phyloP scores from a whole-genome alignment of 176 grass and related monocot species.

The Triticum turgidum region DNA sequence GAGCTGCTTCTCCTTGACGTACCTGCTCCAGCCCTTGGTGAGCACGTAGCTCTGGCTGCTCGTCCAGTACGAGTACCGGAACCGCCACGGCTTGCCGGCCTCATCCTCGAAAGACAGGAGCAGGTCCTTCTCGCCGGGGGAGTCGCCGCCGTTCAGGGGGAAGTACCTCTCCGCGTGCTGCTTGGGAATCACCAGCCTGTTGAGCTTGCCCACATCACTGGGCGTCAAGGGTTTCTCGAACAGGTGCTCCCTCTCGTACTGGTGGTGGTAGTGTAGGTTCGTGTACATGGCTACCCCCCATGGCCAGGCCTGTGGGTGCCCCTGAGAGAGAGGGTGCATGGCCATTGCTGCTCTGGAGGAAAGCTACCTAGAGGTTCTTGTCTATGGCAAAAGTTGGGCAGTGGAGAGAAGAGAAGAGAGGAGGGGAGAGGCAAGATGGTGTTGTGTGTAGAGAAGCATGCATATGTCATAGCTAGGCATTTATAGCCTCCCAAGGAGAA shows the following conservation, averaged over 20 bases:
- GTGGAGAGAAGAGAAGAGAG: slow-evolving; percentile 4
- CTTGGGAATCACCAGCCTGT: slow-evolving; percentile 79
- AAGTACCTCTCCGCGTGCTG: slow-evolving; percentile 86
- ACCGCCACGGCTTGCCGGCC: slow-evolving; percentile 62
- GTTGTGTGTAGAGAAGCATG: slow-evolving; percentile 62
- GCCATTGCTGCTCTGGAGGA: slow-evolving; percentile 44
- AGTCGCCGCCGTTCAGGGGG: slow-evolving; percentile 37
- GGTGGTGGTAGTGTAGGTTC: slow-evolving; percentile 55
- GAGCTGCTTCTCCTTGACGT: slow-evolving; percentile 76
- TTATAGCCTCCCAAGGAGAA: slow-evolving; percentile 65
- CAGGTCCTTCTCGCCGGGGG: slow-evolving; percentile 47
- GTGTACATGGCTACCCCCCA: slow-evolving; percentile 72
- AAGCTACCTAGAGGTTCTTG: slow-evolving; percentile 22
- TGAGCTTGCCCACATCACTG: slow-evolving; percentile 79
- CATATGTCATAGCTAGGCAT: slow-evolving; percentile 65
- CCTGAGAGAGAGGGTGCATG: slow-evolving; percentile 57
- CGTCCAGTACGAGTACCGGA: slow-evolving; percentile 83
- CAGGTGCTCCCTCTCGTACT: slow-evolving; percentile 73
- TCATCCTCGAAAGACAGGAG: slow-evolving; percentile 71
- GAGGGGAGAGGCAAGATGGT: slow-evolving; percentile 34
- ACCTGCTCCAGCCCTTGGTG: slow-evolving; percentile 86
- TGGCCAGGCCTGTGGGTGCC: slow-evolving; percentile 58
- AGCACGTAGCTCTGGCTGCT: slow-evolving; percentile 87
- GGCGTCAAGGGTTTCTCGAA: slow-evolving; percentile 76
- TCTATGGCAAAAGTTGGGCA: slow-evolving; percentile 16